Conservation (phyloP, 139 green algal species). For the Chlorella sp. region DNA sequence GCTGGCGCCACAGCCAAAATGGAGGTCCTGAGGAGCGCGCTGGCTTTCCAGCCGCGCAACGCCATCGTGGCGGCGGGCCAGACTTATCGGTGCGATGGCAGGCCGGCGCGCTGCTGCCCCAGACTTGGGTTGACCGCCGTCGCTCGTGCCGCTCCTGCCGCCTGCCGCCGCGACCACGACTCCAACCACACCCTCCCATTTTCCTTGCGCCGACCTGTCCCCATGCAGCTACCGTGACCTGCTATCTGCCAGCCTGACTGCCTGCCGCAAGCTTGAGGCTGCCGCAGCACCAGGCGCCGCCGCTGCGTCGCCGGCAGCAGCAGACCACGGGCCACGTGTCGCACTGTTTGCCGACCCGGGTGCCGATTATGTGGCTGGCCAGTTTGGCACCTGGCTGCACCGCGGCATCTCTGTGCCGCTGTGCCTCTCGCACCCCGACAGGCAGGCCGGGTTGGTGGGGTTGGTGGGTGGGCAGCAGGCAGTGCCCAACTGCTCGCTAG, state of each 20-base stretch:
- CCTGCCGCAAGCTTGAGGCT: not conserved
- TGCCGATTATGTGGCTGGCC: conserved; percentile 70
- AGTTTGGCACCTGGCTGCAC: conserved; percentile 83
- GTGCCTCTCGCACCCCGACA: conserved; percentile 75
- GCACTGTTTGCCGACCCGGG: conserved; percentile 57
- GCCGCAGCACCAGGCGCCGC: not conserved
- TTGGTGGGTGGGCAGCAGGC: not conserved
- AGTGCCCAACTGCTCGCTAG: not conserved
- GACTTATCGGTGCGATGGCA: not conserved
- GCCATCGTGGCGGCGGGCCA: not conserved
- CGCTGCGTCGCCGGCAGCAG: not conserved
- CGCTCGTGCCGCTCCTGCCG: not conserved
- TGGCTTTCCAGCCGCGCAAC: conserved; percentile 8
- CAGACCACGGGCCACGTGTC: conserved; percentile 37
- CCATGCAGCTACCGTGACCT: conserved; percentile 29
- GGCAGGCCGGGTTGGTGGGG: not conserved
- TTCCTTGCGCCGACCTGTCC: no score
- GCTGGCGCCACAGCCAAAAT: not conserved
- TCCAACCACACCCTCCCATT: no score
- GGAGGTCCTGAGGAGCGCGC: conserved; percentile 22
- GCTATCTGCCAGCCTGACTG: not conserved
- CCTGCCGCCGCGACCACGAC: not conserved
- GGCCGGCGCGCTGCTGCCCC: not conserved
- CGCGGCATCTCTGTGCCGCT: conserved; percentile 86
- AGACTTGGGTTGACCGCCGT: not conserved